Evolutionary conservation across 305 asterid species (phyloP), one percentile per base, ranked within the genome.

Genomic region (Stenogyne calaminthoides): DNA sequence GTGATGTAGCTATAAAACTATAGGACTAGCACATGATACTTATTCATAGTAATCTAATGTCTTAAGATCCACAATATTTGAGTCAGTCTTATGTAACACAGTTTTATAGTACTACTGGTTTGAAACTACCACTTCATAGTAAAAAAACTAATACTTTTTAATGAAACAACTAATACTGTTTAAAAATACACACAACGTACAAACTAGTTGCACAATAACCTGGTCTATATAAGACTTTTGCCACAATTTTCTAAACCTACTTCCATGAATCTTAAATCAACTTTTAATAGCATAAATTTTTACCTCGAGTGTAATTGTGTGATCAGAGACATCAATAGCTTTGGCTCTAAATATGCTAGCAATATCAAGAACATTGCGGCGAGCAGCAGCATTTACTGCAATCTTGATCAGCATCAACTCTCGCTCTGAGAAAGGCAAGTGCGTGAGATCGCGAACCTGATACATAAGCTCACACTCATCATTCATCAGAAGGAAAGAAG

Each of bases 261-360:
- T 49, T 49, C 22, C 56, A 15, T 9, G 10, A 49, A 49, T 15
- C 56, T 49, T 49, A 15, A 10, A 15, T 49, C 22, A 15, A 49
- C 56, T 77, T 20, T 37, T 54, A 77, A 27, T 61, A 11, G 52
- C 34, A 73, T 12, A 70, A 59, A 75, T 39, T 75, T 60, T 25
- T 80, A 88, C 98, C 98, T 91, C 95, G 5, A 93, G 97, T 72
- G 97, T 93, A 58, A 91, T 88, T 62, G 97, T 93, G 83, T 91
- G 98, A 81, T 89, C 97, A 75, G 97, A 93, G 71, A 93, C 96
- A 79, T 93, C 97, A 79, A 91, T 93, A 72, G 98, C 96, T 82
- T 88, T 93, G 67, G 98, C 98, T 81, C 98, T 87, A 81, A 93
- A 93, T 78, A 93, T 93, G 84, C 98, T 93, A 37, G 98, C 98